Conservation (phyloP, 2,329 filamentous ascomycete species). For the Apiospora pterosperma region DNA sequence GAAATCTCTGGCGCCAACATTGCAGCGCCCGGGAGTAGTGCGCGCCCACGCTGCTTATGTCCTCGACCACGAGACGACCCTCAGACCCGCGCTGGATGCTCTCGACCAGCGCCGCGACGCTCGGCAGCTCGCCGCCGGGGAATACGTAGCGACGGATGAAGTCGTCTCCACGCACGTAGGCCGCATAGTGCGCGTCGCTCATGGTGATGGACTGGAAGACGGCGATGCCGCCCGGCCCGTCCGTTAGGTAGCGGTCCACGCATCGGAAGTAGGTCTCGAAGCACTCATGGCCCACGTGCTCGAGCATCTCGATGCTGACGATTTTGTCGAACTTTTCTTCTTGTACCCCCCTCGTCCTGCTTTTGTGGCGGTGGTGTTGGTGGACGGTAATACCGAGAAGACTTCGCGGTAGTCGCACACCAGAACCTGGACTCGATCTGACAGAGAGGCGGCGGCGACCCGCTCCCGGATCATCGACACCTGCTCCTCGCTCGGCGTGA, state of each 20-base stretch:
- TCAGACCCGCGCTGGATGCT: not conserved
- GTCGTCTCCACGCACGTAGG: not conserved
- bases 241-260: not conserved
- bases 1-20: not conserved
- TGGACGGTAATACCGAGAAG: too few relatives aligned
- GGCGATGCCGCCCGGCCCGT: not conserved
- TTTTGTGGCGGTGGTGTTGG: not conserved
- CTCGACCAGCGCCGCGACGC: not conserved
- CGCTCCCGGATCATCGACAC: not conserved
- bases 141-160: not conserved
- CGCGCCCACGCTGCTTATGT: not conserved
- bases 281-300: not conserved
- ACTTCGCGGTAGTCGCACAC: not conserved
- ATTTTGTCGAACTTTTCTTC: not conserved
- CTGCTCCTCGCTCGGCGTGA: not conserved
- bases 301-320: not conserved
- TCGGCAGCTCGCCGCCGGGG: not conserved
- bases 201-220: not conserved
- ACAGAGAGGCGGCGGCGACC: not conserved
- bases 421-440: not conserved
- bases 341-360: not conserved
- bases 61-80: not conserved
- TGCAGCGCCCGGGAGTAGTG: not conserved
- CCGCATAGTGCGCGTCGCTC: not conserved
- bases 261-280: not conserved